These are phyloP conservation scores for Hymenoscyphus fraxineus DNA, from an alignment of 2,329 filamentous ascomycete species.

Conservation along the genomic window DNA sequence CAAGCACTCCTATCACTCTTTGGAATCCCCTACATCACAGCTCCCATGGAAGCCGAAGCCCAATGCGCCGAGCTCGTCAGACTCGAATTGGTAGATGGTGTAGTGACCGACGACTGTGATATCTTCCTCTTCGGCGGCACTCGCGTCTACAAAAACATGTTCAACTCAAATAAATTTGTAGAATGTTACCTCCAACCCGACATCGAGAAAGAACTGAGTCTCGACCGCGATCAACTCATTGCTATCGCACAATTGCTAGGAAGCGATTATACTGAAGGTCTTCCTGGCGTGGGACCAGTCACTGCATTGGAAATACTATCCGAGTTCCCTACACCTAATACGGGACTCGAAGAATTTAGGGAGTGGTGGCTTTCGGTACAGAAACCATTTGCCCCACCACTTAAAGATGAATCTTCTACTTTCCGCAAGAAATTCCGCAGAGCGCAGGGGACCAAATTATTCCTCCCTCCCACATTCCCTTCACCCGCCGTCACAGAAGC, in stretches of 20 bases:
- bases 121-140: constrained; percentile 96
- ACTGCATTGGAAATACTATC: constrained; percentile 91
- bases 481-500: constrained; percentile 74
- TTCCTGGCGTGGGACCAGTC: constrained; percentile 87
- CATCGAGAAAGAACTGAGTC: constrained; percentile 81
- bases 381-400: constrained; percentile 51
- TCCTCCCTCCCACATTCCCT: constrained; percentile 78
- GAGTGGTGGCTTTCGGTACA: constrained; percentile 88
- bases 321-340: constrained; percentile 62
- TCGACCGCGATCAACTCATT: constrained; percentile 84
- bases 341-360: constrained; percentile 67
- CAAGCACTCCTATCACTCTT: constrained; percentile 87
- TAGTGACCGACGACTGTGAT: constrained; percentile 96
- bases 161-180: constrained; percentile 96
- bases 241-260: constrained; percentile 86
- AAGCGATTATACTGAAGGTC: constrained; percentile 90
- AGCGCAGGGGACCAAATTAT: constrained; percentile 75
- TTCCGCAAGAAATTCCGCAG: constrained; percentile 88
- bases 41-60: constrained; percentile 97
- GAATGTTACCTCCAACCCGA: constrained; percentile 88
- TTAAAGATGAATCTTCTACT: constrained; percentile 57
- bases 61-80: constrained; percentile 90
- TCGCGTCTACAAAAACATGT: constrained; percentile 99
- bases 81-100: constrained; percentile 88
- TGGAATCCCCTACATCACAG: constrained; percentile 92